phyloP scores from a whole-genome alignment of 2,329 filamentous ascomycete species.

The Rhynchosporium graminicola region DNA sequence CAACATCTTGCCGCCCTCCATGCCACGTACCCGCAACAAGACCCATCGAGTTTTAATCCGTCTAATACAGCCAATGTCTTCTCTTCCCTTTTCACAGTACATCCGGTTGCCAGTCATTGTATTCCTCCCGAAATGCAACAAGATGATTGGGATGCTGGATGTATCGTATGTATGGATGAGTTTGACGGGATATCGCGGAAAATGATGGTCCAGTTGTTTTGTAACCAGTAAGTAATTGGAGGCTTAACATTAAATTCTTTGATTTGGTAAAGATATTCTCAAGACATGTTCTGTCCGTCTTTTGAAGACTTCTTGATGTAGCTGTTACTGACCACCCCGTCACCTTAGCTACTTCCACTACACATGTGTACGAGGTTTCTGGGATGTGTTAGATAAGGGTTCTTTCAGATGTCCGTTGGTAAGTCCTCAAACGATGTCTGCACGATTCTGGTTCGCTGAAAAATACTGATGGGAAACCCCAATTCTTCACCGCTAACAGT shows the following conservation, averaged over 20 bases:
- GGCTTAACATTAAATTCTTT: no score
- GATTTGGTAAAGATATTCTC: no score
- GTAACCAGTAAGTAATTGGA: not conserved
- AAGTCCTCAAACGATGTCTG: not conserved
- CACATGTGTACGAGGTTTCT: not conserved
- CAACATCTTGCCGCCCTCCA: not conserved
- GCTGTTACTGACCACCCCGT: no score
- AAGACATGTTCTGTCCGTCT: no score
- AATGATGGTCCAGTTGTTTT: not conserved
- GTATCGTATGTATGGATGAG: not conserved
- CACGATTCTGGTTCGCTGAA: no score
- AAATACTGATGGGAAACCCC: no score
- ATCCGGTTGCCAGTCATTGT: not conserved
- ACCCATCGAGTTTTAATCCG: conserved; percentile 1
- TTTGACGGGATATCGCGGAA: not conserved
- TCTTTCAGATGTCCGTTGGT: not conserved
- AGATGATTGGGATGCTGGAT: conserved; percentile 1
- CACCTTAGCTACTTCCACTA: not conserved
- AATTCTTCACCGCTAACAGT: not conserved
- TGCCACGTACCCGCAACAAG: not conserved
- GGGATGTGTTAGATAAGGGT: not conserved
- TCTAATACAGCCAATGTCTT: conserved; percentile 6
- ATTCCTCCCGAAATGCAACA: not conserved
- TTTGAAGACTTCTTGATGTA: no score
- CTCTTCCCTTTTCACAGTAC: not conserved